phyloP scores from a whole-genome alignment of 257 asterid species.

The Gardenia jasminoides region DNA sequence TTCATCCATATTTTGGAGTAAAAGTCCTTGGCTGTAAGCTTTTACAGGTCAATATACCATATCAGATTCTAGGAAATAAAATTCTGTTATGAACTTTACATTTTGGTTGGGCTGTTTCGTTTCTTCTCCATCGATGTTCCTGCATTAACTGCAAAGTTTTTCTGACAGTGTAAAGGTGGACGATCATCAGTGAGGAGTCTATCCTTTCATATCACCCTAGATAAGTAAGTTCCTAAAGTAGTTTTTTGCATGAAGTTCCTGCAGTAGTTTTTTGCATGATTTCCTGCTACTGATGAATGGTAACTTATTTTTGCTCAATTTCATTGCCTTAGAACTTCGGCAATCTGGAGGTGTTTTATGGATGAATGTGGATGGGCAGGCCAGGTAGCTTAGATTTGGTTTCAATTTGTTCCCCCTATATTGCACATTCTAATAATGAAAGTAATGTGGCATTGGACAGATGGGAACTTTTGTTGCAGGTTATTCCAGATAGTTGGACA shows the following conservation, averaged over 20 bases:
- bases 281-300: background rate
- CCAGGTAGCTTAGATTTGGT: conserved; percentile 17
- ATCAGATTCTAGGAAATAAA: background rate
- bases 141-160: background rate
- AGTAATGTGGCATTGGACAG: background rate
- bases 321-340: conserved; percentile 2
- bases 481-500: conserved; percentile 1
- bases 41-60: background rate
- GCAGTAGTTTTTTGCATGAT: background rate
- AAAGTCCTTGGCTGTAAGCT: background rate
- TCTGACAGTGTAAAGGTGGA: conserved; percentile 22
- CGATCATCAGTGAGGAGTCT: conserved; percentile 18
- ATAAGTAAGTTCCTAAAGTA: conserved; percentile 20
- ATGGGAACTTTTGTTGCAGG: conserved; percentile 8
- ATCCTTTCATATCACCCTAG: conserved; percentile 20
- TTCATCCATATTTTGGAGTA: background rate
- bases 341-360: conserved; percentile 25
- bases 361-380: conserved; percentile 26
- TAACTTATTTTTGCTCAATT: background rate
- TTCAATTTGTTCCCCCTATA: background rate
- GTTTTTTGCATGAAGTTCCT: too few relatives aligned
- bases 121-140: background rate
- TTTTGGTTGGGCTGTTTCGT: background rate
- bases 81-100: background rate
- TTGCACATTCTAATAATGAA: background rate